Percentiles rank a stretch among this genome's conserved stretches.
Conservation (phyloP, 176 grass and related monocot genomes). For the Tuctoria greenei region DNA sequence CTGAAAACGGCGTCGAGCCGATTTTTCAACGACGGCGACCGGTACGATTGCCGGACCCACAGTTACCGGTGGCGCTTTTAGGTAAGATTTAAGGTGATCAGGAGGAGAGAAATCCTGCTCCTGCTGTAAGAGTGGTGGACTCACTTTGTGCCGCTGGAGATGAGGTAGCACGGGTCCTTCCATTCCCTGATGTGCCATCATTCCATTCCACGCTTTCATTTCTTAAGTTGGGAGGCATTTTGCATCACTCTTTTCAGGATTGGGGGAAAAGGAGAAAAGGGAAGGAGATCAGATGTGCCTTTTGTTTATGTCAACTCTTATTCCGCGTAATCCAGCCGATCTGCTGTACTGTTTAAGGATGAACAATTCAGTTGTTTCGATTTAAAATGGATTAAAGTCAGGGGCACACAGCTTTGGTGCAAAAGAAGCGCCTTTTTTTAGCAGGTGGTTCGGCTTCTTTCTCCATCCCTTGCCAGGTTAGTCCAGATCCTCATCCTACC, state of each 20-base stretch:
- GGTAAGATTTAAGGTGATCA: constrained; percentile 37
- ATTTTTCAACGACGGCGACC: constrained; percentile 50
- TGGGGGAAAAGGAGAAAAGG: neutral
- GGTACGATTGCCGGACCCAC: neutral
- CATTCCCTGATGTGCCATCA: constrained; percentile 34
- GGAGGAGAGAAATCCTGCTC: constrained; percentile 14
- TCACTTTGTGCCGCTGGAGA: constrained; percentile 39
- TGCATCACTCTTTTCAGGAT: constrained; percentile 43
- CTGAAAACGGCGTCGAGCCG: constrained; percentile 28
- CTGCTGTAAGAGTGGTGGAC: constrained; percentile 28
- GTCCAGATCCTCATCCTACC: constrained; percentile 36
- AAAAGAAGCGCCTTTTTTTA: constrained; percentile 35
- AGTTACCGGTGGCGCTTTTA: constrained; percentile 1
- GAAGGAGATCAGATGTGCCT: constrained; percentile 23
- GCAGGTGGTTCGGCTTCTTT: constrained; percentile 32
- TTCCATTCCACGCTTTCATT: constrained; percentile 29
- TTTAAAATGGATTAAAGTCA: neutral
- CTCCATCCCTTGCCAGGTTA: constrained; percentile 44
- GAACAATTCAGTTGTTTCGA: constrained; percentile 25
- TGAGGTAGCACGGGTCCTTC: constrained; percentile 17
- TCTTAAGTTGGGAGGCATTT: constrained; percentile 39
- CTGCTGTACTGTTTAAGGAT: constrained; percentile 34
- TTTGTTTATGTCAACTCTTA: constrained; percentile 42
- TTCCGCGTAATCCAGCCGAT: neutral
- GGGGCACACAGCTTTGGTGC: constrained; percentile 19